phyloP scores from a whole-genome alignment of 2,329 filamentous ascomycete species.

The Akanthomyces dipterigenus region DNA sequence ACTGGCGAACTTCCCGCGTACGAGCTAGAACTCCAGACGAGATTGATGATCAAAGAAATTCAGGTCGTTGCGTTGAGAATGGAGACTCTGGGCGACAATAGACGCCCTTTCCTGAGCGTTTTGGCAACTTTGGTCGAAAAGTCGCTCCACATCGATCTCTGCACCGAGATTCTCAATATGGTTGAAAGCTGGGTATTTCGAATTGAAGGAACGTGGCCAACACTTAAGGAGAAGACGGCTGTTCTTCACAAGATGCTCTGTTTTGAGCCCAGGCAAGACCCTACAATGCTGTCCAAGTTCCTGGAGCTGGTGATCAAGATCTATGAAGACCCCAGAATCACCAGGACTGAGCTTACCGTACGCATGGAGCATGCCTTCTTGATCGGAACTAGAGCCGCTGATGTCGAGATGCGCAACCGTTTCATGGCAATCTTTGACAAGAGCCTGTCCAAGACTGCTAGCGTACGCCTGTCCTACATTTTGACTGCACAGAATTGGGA shows the following conservation, averaged over 20 bases:
- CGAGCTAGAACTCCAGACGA: slow-evolving; percentile 82
- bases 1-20: slow-evolving; percentile 58
- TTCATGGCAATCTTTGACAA: slow-evolving; percentile 97
- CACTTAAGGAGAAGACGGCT: slow-evolving; percentile 96
- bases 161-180: slow-evolving; percentile 87
- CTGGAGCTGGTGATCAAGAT: slow-evolving; percentile 94
- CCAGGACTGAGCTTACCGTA: slow-evolving; percentile 89
- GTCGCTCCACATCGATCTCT: slow-evolving; percentile 78
- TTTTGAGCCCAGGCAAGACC: slow-evolving; percentile 80
- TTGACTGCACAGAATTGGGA: slow-evolving; percentile 95
- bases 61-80: slow-evolving; percentile 89
- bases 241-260: slow-evolving; percentile 98
- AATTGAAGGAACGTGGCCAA: slow-evolving; percentile 90
- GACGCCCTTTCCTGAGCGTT: slow-evolving; percentile 90
- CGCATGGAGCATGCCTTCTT: slow-evolving; percentile 97
- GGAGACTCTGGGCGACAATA: slow-evolving; percentile 83
- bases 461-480: slow-evolving; percentile 81
- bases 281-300: slow-evolving; percentile 84
- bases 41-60: slow-evolving; percentile 89
- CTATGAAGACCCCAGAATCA: slow-evolving; percentile 95
- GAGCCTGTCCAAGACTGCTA: slow-evolving; percentile 87
- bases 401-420: slow-evolving; percentile 93
- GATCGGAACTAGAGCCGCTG: slow-evolving; percentile 85
- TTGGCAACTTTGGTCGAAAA: slow-evolving; percentile 93
- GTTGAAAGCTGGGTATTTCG: slow-evolving; percentile 96